These are phyloP conservation scores for Phaeosphaeriaceae sp. DNA, from an alignment of 2,329 filamentous ascomycete species.

Conservation along the genomic window DNA sequence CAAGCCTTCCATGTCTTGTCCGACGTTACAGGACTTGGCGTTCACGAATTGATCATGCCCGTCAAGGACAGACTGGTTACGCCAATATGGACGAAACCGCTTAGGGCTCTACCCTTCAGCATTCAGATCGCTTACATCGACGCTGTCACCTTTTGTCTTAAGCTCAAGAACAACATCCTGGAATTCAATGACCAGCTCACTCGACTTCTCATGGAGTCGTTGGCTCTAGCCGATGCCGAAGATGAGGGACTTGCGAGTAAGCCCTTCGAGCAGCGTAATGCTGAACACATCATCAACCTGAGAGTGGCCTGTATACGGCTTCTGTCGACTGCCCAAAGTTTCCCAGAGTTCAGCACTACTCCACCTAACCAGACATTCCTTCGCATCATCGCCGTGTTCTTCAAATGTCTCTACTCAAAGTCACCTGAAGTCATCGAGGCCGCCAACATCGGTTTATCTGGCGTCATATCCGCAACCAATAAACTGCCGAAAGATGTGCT, in stretches of 20 bases:
- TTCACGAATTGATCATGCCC: conserved; percentile 87
- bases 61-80: conserved; percentile 89
- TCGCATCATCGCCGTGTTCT: conserved; percentile 89
- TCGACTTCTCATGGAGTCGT: conserved; percentile 87
- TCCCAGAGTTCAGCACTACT: conserved; percentile 86
- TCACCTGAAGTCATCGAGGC: conserved; percentile 92
- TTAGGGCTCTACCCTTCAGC: conserved; percentile 89
- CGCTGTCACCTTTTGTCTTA: conserved; percentile 93
- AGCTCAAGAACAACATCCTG: conserved; percentile 86
- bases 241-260: conserved; percentile 88
- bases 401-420: conserved; percentile 95
- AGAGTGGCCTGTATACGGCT: conserved; percentile 93
- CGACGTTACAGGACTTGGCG: conserved; percentile 75
- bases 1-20: conserved; percentile 82
- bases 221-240: conserved; percentile 91
- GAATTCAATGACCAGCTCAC: conserved; percentile 92
- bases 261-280: conserved; percentile 91
- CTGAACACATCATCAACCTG: conserved; percentile 89
- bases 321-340: conserved; percentile 89
- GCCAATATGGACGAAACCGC: conserved; percentile 93
- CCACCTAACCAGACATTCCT: conserved; percentile 68
- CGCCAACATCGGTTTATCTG: conserved; percentile 87
- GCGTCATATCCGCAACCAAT: conserved; percentile 84
- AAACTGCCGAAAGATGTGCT: conserved; percentile 95
- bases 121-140: conserved; percentile 99